Base-by-base conservation (phyloP, 2,329 filamentous ascomycete genomes). In the Nemania sp. region DNA sequence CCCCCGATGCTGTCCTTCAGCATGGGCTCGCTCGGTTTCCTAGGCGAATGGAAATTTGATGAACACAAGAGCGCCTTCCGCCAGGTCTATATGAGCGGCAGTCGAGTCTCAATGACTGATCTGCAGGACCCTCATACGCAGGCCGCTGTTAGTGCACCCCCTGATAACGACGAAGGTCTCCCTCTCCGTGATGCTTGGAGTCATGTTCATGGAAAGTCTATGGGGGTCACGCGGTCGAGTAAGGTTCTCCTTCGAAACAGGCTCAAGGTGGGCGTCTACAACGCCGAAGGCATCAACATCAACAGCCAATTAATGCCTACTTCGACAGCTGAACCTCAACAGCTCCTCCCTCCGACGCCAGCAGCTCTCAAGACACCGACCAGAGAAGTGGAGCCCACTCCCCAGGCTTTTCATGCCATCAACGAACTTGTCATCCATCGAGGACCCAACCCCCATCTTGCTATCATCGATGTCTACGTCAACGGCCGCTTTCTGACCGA, bases 351-450 rank as follows among this genome's bases (percentile, higher is more conserved):
- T 6, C 71, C 73, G 13, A 57, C 49, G 37, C 62, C 64, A 45
- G 64, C 54, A 0, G 55, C 21, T 13, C 18, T 21, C 9, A 53
- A 64, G 45, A 52, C 61, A 2, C 43, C 54, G 10, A 56, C 54
- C 13, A 61, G 56, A 13, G 40, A 54, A 1, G 60, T 62, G 11
- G 63, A 65, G 21, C 57, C 65, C 45, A 61, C 48, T 0, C 75
- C 77, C 0, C 77, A 79, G 0, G 78, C 79, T 0, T 75, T 88
- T 35, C 84, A 87, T 65, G 95, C 95, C 52, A 91, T 98, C 79
- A 99, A 99, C 74, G 95, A 99, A 76, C 88, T 99, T 11, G 89
- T 96, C 1, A 89, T 99, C 37, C 95, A 99, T 75, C 88, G 95
- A 20, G 95, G 95, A 42, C 88, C 90, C 35, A 89, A 94, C 65